These are phyloP conservation scores for Epichloe hybrida DNA, from an alignment of 2,329 filamentous ascomycete genomes.

Conservation along the genomic window DNA sequence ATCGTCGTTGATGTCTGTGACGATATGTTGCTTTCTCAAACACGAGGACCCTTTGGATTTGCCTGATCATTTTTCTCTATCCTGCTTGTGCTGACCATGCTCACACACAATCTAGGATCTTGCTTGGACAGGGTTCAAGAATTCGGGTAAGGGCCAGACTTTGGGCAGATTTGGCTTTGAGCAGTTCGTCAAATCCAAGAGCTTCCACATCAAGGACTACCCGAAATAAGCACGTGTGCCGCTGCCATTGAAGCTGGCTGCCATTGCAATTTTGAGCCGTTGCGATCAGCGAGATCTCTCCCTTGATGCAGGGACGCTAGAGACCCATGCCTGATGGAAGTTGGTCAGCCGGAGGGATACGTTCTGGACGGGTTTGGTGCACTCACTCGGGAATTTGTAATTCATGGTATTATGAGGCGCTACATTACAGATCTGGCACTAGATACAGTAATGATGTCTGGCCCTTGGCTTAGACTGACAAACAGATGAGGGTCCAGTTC, in stretches of 20 bases:
- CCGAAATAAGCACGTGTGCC: slow-evolving; percentile 34
- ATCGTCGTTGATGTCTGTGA: background rate
- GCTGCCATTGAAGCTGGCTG: background rate
- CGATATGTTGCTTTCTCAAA: background rate
- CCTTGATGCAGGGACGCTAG: background rate
- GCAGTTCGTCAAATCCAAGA: slow-evolving; percentile 93
- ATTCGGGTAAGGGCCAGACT: slow-evolving; percentile 84
- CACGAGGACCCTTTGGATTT: background rate
- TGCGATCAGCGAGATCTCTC: slow-evolving; percentile 12
- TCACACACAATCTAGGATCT: slow-evolving; percentile 47
- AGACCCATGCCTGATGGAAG: background rate
- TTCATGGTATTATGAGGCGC: background rate
- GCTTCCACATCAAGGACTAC: slow-evolving; percentile 80
- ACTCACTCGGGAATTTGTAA: background rate
- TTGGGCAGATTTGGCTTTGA: slow-evolving; percentile 86
- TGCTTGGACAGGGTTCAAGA: slow-evolving; percentile 97
- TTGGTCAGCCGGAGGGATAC: background rate
- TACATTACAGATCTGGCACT: background rate
- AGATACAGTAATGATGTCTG: background rate
- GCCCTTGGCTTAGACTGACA: background rate
- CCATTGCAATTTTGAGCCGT: background rate
- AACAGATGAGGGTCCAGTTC: background rate
- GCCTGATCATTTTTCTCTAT: background rate
- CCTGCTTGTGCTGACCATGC: slow-evolving; percentile 1
- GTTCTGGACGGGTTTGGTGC: background rate